Evolutionary conservation across 2,329 filamentous ascomycete species (phyloP).

Genomic region (Ceratocystis ficicola): DNA sequence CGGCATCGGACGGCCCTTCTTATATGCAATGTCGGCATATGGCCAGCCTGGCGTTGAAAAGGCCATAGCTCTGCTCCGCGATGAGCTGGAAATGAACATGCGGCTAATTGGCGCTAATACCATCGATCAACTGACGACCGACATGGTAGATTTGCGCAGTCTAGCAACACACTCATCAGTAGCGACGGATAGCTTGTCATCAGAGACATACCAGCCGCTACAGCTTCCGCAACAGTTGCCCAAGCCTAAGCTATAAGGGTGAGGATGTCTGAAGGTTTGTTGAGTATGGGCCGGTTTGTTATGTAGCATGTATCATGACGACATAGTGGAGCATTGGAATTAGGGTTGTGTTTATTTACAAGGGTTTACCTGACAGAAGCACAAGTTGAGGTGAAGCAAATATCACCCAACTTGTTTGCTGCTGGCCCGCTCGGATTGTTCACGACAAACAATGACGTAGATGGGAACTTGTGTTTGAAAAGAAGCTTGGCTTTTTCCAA

Average conservation of each 20-base stretch:
- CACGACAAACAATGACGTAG: neutral
- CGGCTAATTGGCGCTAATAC: conserved; percentile 69
- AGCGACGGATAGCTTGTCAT: conserved; percentile 38
- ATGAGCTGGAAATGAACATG: conserved; percentile 99
- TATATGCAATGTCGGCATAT: conserved; percentile 93
- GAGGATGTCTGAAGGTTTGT: neutral
- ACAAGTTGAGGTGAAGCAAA: neutral
- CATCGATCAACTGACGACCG: conserved; percentile 66
- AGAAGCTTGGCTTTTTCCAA: too few relatives aligned
- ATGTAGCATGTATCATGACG: neutral
- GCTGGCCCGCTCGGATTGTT: neutral
- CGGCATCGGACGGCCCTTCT: conserved; percentile 85
- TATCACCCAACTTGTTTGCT: neutral
- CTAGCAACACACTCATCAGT: conserved; percentile 43
- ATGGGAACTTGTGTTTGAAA: neutral
- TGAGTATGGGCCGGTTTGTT: neutral
- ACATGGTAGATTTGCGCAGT: conserved; percentile 65
- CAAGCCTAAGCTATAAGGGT: conserved; percentile 38
- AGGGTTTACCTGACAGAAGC: neutral
- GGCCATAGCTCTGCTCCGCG: conserved; percentile 83
- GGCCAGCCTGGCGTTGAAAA: conserved; percentile 76
- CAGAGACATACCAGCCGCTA: conserved; percentile 43
- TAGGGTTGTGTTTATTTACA: neutral
- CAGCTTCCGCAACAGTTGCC: conserved; percentile 38
- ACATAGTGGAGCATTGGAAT: neutral